Percentiles rank a stretch among this genome's conserved stretches.
phyloP scores from a whole-genome alignment of 306 rosid genomes.

The Calophaca sinica region DNA sequence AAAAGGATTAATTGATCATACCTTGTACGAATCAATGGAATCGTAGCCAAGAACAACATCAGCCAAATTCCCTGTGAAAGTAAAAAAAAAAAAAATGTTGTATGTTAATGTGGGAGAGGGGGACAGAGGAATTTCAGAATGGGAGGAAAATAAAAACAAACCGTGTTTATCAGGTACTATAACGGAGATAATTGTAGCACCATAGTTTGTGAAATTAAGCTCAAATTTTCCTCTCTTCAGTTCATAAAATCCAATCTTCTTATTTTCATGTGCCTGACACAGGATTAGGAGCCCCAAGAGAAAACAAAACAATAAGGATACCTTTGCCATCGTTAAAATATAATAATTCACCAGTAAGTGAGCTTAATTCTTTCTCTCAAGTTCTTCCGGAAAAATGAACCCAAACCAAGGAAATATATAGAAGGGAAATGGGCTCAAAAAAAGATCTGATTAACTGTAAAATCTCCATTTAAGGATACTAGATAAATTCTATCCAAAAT shows the following conservation, averaged over 20 bases:
- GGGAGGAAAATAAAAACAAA: slow-evolving; percentile 13
- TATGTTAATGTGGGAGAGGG: background rate
- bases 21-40: slow-evolving; percentile 42
- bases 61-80: slow-evolving; percentile 42
- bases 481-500: background rate
- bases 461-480: background rate
- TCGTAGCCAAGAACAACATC: slow-evolving; percentile 59
- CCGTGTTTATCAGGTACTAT: slow-evolving; percentile 50
- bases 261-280: slow-evolving; percentile 1
- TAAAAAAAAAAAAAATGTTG: background rate
- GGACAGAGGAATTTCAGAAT: background rate
- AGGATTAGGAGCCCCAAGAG: slow-evolving; percentile 26
- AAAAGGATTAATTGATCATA: slow-evolving; percentile 27
- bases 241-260: slow-evolving; percentile 46
- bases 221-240: slow-evolving; percentile 37
- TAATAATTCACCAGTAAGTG: too few species aligned
- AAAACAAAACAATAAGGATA: background rate
- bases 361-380: too few species aligned
- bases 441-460: background rate
- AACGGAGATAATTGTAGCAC: slow-evolving; percentile 49
- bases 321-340: slow-evolving; percentile 35
- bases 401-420: background rate
- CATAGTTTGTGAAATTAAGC: slow-evolving; percentile 49
- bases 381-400: background rate
- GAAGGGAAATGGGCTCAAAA: background rate